A percentile compares a stretch with the other conserved stretches of the same genome.
Evolutionary conservation across 768 basidiomycete genomes (phyloP).

Genomic region (Pilatotrama ljubarskyi): DNA sequence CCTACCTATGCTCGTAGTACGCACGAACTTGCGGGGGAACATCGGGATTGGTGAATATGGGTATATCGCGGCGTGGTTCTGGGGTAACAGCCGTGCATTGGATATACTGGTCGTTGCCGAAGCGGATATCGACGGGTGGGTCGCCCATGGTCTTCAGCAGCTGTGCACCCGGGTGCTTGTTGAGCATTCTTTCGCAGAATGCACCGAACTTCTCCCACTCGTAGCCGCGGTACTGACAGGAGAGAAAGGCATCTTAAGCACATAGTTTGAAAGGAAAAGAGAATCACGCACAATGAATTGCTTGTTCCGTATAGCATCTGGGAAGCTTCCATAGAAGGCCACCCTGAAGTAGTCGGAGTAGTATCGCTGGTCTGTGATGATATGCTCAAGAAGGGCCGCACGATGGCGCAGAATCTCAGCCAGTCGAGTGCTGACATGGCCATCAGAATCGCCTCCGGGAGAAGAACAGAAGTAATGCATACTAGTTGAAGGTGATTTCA

Average conservation of each 20-base stretch:
- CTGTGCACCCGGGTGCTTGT: constrained; percentile 85
- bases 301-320: constrained; percentile 79
- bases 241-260: neutral
- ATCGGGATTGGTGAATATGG: constrained; percentile 84
- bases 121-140: constrained; percentile 78
- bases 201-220: constrained; percentile 93
- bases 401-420: constrained; percentile 87
- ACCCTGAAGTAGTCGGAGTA: constrained; percentile 94
- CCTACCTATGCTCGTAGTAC: constrained; percentile 85
- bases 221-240: constrained; percentile 89
- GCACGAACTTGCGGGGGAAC: constrained; percentile 76
- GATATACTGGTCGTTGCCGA: constrained; percentile 79
- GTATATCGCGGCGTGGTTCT: constrained; percentile 74
- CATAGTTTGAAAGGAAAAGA: neutral
- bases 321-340: constrained; percentile 91
- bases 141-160: constrained; percentile 73
- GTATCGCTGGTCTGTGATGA: constrained; percentile 78
- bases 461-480: neutral
- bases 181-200: constrained; percentile 89
- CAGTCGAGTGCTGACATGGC: constrained; percentile 61
- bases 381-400: constrained; percentile 84
- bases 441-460: neutral
- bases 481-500: constrained; percentile 91
- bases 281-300: constrained; percentile 74
- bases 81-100: constrained; percentile 86